Evolutionary conservation across 805 yeast species (phyloP).

Genomic region (Teunomyces atbi): DNA sequence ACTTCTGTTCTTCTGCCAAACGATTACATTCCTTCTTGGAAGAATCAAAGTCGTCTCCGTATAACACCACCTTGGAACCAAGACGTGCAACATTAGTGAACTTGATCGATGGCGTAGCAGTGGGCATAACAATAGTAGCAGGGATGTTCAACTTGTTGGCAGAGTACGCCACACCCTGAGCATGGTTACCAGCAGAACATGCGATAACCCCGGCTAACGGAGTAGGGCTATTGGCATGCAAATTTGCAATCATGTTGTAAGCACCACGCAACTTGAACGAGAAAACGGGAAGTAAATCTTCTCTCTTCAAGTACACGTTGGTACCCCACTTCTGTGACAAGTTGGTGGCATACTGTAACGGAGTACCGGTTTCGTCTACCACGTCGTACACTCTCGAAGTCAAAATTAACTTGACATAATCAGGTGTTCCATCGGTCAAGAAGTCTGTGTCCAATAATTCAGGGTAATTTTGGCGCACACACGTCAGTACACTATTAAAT

Average conservation of each 20-base stretch:
- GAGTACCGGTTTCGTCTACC: conserved; percentile 74
- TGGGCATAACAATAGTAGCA: conserved; percentile 97
- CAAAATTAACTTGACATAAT: conserved; percentile 84
- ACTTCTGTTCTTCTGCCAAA: conserved; percentile 63
- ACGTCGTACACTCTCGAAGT: conserved; percentile 95
- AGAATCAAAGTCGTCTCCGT: conserved; percentile 93
- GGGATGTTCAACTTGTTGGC: conserved; percentile 84
- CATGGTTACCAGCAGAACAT: conserved; percentile 98
- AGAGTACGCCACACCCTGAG: conserved; percentile 96
- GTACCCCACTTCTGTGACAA: conserved; percentile 75
- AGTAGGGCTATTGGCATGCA: conserved; percentile 55
- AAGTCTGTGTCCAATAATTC: conserved; percentile 52
- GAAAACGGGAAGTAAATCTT: conserved; percentile 91
- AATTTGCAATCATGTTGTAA: conserved; percentile 91
- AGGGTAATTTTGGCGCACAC: conserved; percentile 34
- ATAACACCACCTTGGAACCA: conserved; percentile 91
- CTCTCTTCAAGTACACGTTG: conserved; percentile 79
- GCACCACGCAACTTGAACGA: conserved; percentile 97
- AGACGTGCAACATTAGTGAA: conserved; percentile 86
- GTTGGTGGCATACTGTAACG: conserved; percentile 71
- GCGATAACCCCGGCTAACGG: conserved; percentile 88
- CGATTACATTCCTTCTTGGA: conserved; percentile 89
- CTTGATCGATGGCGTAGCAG: conserved; percentile 93
- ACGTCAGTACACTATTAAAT: background rate
- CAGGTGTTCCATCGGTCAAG: conserved; percentile 72